Evolutionary conservation across 495 filamentous ascomycete species (phyloP).

Genomic region (Glonium stellatum): DNA sequence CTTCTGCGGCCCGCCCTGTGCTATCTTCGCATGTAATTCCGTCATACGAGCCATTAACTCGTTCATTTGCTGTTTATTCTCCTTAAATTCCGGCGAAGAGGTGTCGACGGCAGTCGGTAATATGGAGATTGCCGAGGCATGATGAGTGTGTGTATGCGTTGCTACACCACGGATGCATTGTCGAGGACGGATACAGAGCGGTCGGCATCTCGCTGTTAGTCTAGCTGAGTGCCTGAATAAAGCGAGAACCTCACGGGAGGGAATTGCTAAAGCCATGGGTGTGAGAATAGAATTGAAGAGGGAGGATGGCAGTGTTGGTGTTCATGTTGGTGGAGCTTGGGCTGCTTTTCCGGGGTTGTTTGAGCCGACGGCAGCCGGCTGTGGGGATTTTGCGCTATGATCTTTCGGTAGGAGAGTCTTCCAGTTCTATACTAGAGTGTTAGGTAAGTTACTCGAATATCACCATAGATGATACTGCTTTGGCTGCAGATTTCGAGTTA

Average conservation of each 20-base stretch:
- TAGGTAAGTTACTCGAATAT: too few species aligned
- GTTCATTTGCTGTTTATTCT: conserved; percentile 75
- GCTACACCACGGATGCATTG: conserved; percentile 29
- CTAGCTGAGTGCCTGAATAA: conserved; percentile 6
- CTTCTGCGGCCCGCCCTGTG: conserved; percentile 71
- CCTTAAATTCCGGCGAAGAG: conserved; percentile 66
- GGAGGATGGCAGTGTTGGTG: not conserved
- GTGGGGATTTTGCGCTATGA: too few species aligned
- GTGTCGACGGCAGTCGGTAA: conserved; percentile 72
- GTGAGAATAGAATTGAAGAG: conserved; percentile 1
- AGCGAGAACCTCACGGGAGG: conserved; percentile 16
- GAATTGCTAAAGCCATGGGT: conserved; percentile 17
- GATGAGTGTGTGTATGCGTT: conserved; percentile 42
- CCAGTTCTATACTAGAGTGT: too few species aligned
- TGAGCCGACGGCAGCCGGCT: not conserved
- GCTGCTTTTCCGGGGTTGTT: not conserved
- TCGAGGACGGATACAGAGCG: conserved; percentile 2
- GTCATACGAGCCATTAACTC: conserved; percentile 60
- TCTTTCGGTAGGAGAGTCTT: too few species aligned
- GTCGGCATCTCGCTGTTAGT: conserved; percentile 1
- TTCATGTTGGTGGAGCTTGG: not conserved
- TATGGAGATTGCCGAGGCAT: conserved; percentile 62
- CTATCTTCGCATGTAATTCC: conserved; percentile 60
- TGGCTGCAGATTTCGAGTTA: too few species aligned
- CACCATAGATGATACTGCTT: too few species aligned